Evolutionary conservation across 73 alveolate species (phyloP).

Genomic region (Paramecium caudatum): DNA sequence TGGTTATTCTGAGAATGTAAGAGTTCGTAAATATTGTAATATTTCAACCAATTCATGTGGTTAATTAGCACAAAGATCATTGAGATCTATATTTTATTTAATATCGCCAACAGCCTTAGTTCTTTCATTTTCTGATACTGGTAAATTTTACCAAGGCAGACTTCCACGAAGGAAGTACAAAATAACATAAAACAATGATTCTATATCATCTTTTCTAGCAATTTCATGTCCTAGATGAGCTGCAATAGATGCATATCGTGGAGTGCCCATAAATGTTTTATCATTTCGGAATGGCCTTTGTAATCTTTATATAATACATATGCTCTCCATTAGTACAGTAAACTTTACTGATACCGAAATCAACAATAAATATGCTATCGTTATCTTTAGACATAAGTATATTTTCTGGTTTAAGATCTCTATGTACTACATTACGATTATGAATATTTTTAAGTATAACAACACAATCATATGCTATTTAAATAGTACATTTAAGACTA

Average conservation of each 20-base stretch:
- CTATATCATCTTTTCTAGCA: slow-evolving; percentile 97
- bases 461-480: slow-evolving; percentile 53
- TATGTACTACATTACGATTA: slow-evolving; percentile 79
- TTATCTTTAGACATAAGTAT: slow-evolving; percentile 69
- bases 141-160: slow-evolving; percentile 96
- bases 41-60: slow-evolving; percentile 88
- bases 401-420: slow-evolving; percentile 90
- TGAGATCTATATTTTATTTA: slow-evolving; percentile 85
- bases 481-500: slow-evolving; percentile 40
- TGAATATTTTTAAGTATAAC: slow-evolving; percentile 70
- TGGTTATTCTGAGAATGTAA: slow-evolving; percentile 93
- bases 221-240: slow-evolving; percentile 88
- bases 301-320: background rate
- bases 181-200: slow-evolving; percentile 93
- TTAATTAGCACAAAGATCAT: slow-evolving; percentile 83
- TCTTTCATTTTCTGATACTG: slow-evolving; percentile 89
- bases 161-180: slow-evolving; percentile 90
- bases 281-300: slow-evolving; percentile 68
- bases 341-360: slow-evolving; percentile 70
- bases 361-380: slow-evolving; percentile 60
- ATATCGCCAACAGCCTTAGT: slow-evolving; percentile 88
- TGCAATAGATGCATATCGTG: slow-evolving; percentile 94
- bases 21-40: slow-evolving; percentile 82
- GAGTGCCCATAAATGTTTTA: slow-evolving; percentile 84
- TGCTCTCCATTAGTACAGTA: slow-evolving; percentile 36